phyloP scores from a whole-genome alignment of 148 eudicot species.

The Spergularia bocconei region DNA sequence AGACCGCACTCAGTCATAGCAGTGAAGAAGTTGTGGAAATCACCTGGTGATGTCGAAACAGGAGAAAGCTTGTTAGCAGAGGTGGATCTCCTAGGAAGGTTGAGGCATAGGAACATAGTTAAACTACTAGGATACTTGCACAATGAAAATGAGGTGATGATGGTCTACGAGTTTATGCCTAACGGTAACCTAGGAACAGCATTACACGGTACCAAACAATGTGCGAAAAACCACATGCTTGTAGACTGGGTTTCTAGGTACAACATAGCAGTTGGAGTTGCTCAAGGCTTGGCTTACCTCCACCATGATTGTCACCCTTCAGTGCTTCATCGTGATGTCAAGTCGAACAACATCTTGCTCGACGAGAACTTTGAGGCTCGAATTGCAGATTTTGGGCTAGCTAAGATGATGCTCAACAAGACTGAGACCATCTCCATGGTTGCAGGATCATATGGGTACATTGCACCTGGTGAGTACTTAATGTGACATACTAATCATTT shows the following conservation, averaged over 20 bases:
- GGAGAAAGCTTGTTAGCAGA: slow-evolving; percentile 36
- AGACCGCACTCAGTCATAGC: slow-evolving; percentile 38
- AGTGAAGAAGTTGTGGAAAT: slow-evolving; percentile 45
- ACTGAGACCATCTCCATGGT: slow-evolving; percentile 44
- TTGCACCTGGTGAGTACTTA: slow-evolving; percentile 39
- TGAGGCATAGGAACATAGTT: slow-evolving; percentile 49
- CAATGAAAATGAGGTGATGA: slow-evolving; percentile 44
- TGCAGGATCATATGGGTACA: slow-evolving; percentile 48
- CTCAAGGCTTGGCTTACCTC: slow-evolving; percentile 46
- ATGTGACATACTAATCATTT: neutral
- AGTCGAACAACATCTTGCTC: slow-evolving; percentile 43
- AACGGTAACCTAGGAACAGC: slow-evolving; percentile 45
- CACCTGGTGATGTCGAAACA: slow-evolving; percentile 34
- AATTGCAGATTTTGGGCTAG: slow-evolving; percentile 47
- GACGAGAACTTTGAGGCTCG: slow-evolving; percentile 43
- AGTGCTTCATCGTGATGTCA: slow-evolving; percentile 43
- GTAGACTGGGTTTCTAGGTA: slow-evolving; percentile 51
- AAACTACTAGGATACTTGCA: slow-evolving; percentile 40
- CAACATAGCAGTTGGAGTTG: slow-evolving; percentile 44
- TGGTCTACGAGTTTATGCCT: slow-evolving; percentile 43
- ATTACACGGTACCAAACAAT: slow-evolving; percentile 36
- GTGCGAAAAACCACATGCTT: slow-evolving; percentile 30
- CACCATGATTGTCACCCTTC: slow-evolving; percentile 48
- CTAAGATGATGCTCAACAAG: slow-evolving; percentile 45
- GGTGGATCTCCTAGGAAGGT: slow-evolving; percentile 43